Conservation (phyloP, 768 basidiomycete species). For the Trametes villosa region DNA sequence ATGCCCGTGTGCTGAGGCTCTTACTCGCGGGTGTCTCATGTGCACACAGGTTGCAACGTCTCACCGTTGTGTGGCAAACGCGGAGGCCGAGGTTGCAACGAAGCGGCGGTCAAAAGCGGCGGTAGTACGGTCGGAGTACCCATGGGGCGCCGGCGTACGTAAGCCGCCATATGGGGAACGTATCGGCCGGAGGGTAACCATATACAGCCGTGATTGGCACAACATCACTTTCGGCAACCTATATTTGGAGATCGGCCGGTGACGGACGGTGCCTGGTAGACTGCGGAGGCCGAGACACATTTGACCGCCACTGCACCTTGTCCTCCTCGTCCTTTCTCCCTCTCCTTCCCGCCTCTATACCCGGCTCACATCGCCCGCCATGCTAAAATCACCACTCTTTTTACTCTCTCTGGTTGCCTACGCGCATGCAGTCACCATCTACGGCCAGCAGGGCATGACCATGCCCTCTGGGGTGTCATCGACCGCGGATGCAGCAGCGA, state of each 20-base stretch:
- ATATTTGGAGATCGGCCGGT: neutral
- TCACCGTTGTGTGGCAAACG: too few relatives aligned
- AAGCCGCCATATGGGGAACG: neutral
- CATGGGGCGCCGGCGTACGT: constrained; percentile 8
- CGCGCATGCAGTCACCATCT: constrained; percentile 23
- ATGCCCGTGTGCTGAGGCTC: too few relatives aligned
- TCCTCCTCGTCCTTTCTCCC: neutral
- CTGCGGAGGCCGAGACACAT: constrained; percentile 3
- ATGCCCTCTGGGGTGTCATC: constrained; percentile 14
- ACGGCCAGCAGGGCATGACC: constrained; percentile 35
- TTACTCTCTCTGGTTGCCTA: constrained; percentile 14
- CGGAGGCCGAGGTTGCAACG: too few relatives aligned
- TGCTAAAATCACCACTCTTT: constrained; percentile 21
- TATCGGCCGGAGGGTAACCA: neutral
- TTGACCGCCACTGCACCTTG: neutral
- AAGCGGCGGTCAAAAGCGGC: too few relatives aligned
- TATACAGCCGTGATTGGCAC: neutral
- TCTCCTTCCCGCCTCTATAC: constrained; percentile 11
- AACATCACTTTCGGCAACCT: neutral
- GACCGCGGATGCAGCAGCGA: constrained; percentile 4
- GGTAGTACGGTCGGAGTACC: too few relatives aligned
- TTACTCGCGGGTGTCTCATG: too few relatives aligned
- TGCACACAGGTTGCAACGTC: too few relatives aligned
- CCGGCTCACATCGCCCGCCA: constrained; percentile 7
- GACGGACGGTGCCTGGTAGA: neutral